Conservation (phyloP, 495 filamentous ascomycete genomes). For the Xylaria cubensis region DNA sequence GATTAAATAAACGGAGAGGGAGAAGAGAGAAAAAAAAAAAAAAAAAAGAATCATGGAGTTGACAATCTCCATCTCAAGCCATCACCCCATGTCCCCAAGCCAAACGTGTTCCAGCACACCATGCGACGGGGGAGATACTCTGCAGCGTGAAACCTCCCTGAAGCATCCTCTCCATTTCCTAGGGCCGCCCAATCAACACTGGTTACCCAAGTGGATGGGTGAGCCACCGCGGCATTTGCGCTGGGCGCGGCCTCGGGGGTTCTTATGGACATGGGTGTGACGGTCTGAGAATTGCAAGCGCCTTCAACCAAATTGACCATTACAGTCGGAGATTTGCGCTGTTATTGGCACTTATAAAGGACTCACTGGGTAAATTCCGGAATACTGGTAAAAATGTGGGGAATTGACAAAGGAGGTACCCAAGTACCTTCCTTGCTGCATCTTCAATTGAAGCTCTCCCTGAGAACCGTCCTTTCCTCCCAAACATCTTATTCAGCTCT, state of each 20-base stretch:
- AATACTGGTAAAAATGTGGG: not conserved
- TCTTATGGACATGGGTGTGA: constrained; percentile 56
- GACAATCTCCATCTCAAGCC: constrained; percentile 55
- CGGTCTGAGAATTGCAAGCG: constrained; percentile 52
- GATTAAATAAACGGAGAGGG: too few relatives aligned
- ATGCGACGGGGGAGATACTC: constrained; percentile 60
- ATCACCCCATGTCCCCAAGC: constrained; percentile 56
- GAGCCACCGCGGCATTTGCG: constrained; percentile 59
- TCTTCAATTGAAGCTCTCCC: not conserved
- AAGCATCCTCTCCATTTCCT: constrained; percentile 59
- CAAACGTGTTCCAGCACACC: constrained; percentile 59
- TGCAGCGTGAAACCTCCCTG: constrained; percentile 61
- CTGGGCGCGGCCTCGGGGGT: constrained; percentile 56
- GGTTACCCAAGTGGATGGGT: constrained; percentile 58
- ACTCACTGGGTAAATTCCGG: not conserved
- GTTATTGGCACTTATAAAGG: constrained; percentile 30
- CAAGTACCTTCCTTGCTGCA: not conserved
- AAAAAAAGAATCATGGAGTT: constrained; percentile 50
- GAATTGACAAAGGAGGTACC: not conserved
- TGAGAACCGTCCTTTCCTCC: not conserved
- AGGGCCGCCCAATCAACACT: constrained; percentile 54
- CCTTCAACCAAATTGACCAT: constrained; percentile 57
- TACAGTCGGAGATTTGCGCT: constrained; percentile 45
- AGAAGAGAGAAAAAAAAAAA: constrained; percentile 25
- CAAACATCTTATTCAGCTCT: not conserved